Conservation (phyloP, 768 basidiomycete genomes). For the Suillus occidentalis region DNA sequence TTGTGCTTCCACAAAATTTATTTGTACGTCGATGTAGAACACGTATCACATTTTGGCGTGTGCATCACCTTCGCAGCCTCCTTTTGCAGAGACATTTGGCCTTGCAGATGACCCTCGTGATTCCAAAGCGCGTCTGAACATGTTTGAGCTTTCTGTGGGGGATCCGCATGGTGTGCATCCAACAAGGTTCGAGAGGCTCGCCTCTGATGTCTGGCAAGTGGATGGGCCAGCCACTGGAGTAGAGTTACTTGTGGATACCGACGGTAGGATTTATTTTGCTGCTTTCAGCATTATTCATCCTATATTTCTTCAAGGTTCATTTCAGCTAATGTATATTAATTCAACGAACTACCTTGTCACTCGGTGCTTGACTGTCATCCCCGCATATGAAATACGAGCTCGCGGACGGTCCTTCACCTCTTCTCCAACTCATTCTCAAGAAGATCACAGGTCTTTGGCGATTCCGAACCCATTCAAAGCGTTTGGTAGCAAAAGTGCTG, state of each 20-base stretch:
- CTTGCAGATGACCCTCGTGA: slow-evolving; percentile 10
- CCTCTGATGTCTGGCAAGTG: slow-evolving; percentile 48
- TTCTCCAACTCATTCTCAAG: slow-evolving; percentile 21
- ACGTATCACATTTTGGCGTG: slow-evolving; percentile 42
- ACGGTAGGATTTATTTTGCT: slow-evolving; percentile 39
- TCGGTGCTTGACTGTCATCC: slow-evolving; percentile 39
- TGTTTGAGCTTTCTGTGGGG: slow-evolving; percentile 28
- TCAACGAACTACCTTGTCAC: slow-evolving; percentile 45
- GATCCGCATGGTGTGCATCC: slow-evolving; percentile 18
- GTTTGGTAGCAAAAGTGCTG: slow-evolving; percentile 48
- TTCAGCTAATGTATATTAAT: slow-evolving; percentile 39
- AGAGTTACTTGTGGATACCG: slow-evolving; percentile 43
- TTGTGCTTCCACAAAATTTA: neutral
- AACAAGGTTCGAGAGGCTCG: slow-evolving; percentile 43
- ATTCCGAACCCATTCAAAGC: slow-evolving; percentile 69
- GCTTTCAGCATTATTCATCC: slow-evolving; percentile 9
- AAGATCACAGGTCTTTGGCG: slow-evolving; percentile 35
- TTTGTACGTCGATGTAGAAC: slow-evolving; percentile 13
- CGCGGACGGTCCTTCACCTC: slow-evolving; percentile 17
- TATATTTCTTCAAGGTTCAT: slow-evolving; percentile 19
- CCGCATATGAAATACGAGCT: slow-evolving; percentile 17
- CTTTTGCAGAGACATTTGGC: slow-evolving; percentile 23
- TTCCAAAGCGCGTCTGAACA: slow-evolving; percentile 16
- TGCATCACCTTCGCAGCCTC: slow-evolving; percentile 37
- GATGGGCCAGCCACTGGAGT: slow-evolving; percentile 47